phyloP scores from a whole-genome alignment of 345 rosid species.

The Sapria himalayana region DNA sequence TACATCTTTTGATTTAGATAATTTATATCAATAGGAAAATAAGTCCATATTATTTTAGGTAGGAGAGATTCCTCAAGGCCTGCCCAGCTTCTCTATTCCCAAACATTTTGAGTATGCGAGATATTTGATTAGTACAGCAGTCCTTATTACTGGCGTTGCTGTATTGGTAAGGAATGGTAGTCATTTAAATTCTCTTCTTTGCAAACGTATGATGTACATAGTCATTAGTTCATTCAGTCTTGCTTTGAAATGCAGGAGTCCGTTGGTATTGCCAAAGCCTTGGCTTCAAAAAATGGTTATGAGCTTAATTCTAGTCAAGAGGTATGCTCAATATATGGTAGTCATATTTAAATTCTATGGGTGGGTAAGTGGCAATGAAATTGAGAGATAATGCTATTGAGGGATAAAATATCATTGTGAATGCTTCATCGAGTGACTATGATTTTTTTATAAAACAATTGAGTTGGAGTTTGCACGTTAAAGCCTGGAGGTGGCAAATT shows the following conservation, averaged over 20 bases:
- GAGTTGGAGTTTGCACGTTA: too few species aligned
- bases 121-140: constrained; percentile 75
- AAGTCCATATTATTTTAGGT: constrained; percentile 48
- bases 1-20: too few species aligned
- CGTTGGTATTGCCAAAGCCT: constrained; percentile 97
- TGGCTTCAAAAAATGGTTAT: constrained; percentile 92
- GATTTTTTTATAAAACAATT: too few species aligned
- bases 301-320: constrained; percentile 94
- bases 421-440: too few species aligned
- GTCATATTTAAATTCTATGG: too few species aligned
- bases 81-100: constrained; percentile 77
- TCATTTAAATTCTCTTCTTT: too few species aligned
- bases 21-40: too few species aligned
- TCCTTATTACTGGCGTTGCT: constrained; percentile 95
- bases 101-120: constrained; percentile 37
- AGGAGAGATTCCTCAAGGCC: constrained; percentile 94
- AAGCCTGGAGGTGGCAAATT: too few species aligned
- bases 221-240: too few species aligned
- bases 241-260: constrained; percentile 55
- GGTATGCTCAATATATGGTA: constrained; percentile 18
- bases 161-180: constrained; percentile 54
- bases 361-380: too few species aligned
- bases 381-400: too few species aligned
- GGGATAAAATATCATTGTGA: not conserved
- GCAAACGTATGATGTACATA: too few species aligned